phyloP scores from a whole-genome alignment of 2,329 filamentous ascomycete genomes.

The Leptographium flavum region DNA sequence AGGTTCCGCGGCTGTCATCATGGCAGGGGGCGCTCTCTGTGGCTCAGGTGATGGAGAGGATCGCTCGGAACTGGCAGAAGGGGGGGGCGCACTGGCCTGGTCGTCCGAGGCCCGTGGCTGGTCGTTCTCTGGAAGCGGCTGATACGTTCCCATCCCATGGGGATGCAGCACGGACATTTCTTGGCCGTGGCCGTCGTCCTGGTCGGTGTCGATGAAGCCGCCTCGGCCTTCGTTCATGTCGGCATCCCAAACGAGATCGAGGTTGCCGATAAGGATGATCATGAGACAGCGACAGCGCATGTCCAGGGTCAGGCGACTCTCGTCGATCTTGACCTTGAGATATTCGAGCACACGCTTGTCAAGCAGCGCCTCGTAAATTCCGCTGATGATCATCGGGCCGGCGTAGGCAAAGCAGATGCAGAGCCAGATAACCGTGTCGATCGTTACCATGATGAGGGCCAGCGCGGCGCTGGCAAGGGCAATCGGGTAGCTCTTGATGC shows the following conservation, averaged over 20 bases:
- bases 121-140: no score
- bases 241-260: conserved; percentile 14
- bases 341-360: conserved; percentile 14
- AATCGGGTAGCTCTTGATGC: conserved; percentile 7
- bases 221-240: conserved; percentile 1
- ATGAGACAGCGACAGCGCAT: conserved; percentile 14
- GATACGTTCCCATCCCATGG: no score
- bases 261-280: conserved; percentile 16
- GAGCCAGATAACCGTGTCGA: conserved; percentile 17
- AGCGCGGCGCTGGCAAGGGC: conserved; percentile 7
- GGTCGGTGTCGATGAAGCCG: not conserved
- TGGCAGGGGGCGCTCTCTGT: no score
- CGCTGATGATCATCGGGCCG: conserved; percentile 18
- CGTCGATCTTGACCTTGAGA: conserved; percentile 10
- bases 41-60: no score
- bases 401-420: conserved; percentile 15
- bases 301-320: conserved; percentile 12
- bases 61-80: no score
- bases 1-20: no score
- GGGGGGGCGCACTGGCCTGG: no score
- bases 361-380: conserved; percentile 17
- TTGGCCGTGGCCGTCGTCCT: not conserved
- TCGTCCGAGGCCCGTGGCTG: no score
- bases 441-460: conserved; percentile 10
- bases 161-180: no score